Evolutionary conservation across 257 asterid genomes (phyloP), one percentile per base, ranked within the genome.

Genomic region (Solanum phureja): DNA sequence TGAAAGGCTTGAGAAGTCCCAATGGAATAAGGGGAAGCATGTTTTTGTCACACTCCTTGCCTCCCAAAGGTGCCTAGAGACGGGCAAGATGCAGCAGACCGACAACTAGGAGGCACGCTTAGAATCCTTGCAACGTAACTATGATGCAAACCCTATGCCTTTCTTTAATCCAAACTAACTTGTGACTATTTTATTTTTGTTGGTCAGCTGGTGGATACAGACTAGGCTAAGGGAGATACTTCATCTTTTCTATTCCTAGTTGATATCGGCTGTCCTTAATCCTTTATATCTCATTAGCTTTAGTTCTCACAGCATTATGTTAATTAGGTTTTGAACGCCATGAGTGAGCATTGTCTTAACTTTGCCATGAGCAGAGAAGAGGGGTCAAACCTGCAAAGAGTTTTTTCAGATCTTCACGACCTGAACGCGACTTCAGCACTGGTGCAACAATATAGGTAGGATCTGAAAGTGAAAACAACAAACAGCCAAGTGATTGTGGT

Each of bases 381-480:
- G 66, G 62, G 81, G 60, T 44, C 37, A 68, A n/a, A 95, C 99
- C 99, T 91, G 98, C 92, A 90, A 96, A 95, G 86, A 96, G 98
- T 93, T 94, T 94, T 84, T 90, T 95, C n/a, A 96, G 91, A 92
- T 96, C 98, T 90, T 94, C 95, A 91, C 92, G 95, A 34, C 94
- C 94, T 29, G 98, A 95, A 52, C 91, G 96, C 1, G 98, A 94
- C 86, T 89, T 92, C 73, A 97, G 89, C 11, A 97, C 95, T 6
- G 99, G 99, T 69, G 98, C 97, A 82, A 97, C 93, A 52, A 97
- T 89, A 85, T 94, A 97, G 24, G 97, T 94, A 38, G 98, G 99
- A 87, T 97, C 99, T 97, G 94, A 86, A 92, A 77, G 6, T 38
- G 14, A 66, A 86, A 79, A 42, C 27, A 62, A 37, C 52, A 86